Base-by-base conservation (phyloP, 78 protist genomes). In the Trichosphaerium sp. region DNA sequence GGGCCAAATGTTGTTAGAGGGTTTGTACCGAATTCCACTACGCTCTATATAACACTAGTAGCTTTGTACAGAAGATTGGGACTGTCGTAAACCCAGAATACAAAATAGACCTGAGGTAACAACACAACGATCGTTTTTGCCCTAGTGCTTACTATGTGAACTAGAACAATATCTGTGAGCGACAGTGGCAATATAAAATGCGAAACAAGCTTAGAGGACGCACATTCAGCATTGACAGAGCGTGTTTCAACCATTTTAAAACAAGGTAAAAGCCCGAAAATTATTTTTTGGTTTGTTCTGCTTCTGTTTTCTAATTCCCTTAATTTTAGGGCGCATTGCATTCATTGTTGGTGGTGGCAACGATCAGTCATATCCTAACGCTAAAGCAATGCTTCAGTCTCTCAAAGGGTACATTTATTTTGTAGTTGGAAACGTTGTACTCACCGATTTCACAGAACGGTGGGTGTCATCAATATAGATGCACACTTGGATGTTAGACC, bases 291-390 rank as follows among this genome's bases (percentile, higher is more conserved):
- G 58, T 18, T 54, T 21, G 4, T 2, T 63, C 25, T 15, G 43
- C 11, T 21, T 38, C 4, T 4, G 12, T 63, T 21, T 14, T 38
- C 29, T 23, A 48, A 5, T 6, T 11, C 39, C 14, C 74, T 1
- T 23, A 2, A 8, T 42, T 3, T 1, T 14, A 3, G 75, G 71
- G 23, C 44, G 44, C 25, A 29, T 78, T 23, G 78, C 84, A 14
- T 78, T 78, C 29, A 65, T 78, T 23, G 42, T 78, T 1, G 84
- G 84, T 3, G 84, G 84, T 3, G 84, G 84, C 25, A 69, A 78
- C 65, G 84, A 78, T 44, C 67, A 69, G 32, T 51, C 69, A 11
- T 68, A 35, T 7, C 71, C 84, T 44, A 69, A 69, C 37, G 76
- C 59, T 26, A 38, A 48, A 1, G 84, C 67, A 5, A 55, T 69